These are phyloP conservation scores for Daldinia concentrica DNA, from an alignment of 495 filamentous ascomycete genomes.

Conservation along the genomic window DNA sequence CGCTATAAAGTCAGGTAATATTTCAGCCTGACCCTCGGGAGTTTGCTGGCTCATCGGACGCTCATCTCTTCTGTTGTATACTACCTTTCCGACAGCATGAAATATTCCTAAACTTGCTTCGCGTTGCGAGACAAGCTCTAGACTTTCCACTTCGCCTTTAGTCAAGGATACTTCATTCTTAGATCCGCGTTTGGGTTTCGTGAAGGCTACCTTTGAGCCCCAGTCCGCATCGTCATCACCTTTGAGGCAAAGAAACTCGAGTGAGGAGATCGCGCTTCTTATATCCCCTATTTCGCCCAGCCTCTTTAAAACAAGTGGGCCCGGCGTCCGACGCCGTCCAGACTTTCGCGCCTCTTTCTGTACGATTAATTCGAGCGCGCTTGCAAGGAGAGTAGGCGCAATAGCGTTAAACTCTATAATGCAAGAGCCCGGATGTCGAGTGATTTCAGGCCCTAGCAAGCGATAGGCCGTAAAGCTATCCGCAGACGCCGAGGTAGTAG, in stretches of 20 bases:
- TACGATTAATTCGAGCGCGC: conserved; percentile 80
- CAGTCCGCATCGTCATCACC: conserved; percentile 70
- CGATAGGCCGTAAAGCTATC: conserved; percentile 92
- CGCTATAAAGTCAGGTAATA: conserved; percentile 68
- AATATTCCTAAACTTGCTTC: conserved; percentile 92
- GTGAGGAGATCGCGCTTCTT: conserved; percentile 84
- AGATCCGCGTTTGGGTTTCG: conserved; percentile 66
- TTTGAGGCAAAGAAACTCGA: conserved; percentile 89
- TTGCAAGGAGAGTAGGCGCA: conserved; percentile 84
- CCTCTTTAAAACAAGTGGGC: conserved; percentile 73
- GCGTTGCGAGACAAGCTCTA: conserved; percentile 80
- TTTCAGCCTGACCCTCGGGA: conserved; percentile 52
- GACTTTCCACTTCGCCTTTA: conserved; percentile 72
- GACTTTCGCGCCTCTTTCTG: conserved; percentile 81
- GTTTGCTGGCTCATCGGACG: conserved; percentile 42
- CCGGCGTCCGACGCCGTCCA: conserved; percentile 71
- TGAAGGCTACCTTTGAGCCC: conserved; percentile 72
- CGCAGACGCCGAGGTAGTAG: conserved; percentile 75
- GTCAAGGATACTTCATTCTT: conserved; percentile 68
- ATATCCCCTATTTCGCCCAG: conserved; percentile 89
- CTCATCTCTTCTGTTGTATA: conserved; percentile 87
- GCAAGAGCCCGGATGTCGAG: conserved; percentile 75
- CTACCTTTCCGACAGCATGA: conserved; percentile 92
- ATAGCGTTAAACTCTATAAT: conserved; percentile 92
- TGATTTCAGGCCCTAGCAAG: conserved; percentile 83